Evolutionary conservation across 352 stramenopile species (phyloP).

Genomic region (Phytophthora pluvialis): DNA sequence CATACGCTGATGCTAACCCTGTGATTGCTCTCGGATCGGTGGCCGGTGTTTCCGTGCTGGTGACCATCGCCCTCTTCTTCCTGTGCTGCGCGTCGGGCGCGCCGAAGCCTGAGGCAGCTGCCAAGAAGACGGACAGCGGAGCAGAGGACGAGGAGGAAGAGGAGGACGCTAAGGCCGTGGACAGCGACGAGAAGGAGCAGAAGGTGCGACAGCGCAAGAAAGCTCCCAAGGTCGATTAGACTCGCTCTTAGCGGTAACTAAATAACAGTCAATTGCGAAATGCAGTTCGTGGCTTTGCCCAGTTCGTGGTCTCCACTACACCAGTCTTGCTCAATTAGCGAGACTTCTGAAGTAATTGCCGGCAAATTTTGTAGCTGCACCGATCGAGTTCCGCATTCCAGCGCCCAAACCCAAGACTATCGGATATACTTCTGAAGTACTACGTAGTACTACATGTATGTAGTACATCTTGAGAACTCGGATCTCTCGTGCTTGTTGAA

Average conservation of each 20-base stretch:
- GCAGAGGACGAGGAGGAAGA: conserved; percentile 39
- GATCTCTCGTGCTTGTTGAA: too few relatives aligned
- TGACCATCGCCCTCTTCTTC: conserved; percentile 58
- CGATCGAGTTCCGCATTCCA: too few relatives aligned
- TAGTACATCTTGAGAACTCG: too few relatives aligned
- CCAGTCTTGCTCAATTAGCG: too few relatives aligned
- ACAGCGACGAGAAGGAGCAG: conserved; percentile 45
- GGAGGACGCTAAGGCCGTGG: conserved; percentile 47
- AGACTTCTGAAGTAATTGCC: too few relatives aligned
- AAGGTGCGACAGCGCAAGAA: conserved; percentile 86
- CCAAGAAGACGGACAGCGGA: conserved; percentile 44
- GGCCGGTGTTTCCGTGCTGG: conserved; percentile 46
- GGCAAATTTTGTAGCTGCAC: too few relatives aligned
- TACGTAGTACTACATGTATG: too few relatives aligned
- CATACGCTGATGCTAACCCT: conserved; percentile 68
- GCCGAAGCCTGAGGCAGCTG: conserved; percentile 20
- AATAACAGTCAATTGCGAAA: conserved; percentile 1
- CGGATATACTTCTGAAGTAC: too few relatives aligned
- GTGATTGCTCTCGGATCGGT: conserved; percentile 55
- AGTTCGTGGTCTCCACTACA: too few relatives aligned
- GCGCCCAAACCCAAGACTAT: too few relatives aligned
- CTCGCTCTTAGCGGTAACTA: conserved; percentile 1
- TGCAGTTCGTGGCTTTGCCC: too few relatives aligned
- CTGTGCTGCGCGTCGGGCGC: conserved; percentile 58
- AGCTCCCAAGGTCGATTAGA: conserved; percentile 65